These are phyloP conservation scores for Lyophyllum decastes DNA, from an alignment of 768 basidiomycete genomes.

Conservation along the genomic window DNA sequence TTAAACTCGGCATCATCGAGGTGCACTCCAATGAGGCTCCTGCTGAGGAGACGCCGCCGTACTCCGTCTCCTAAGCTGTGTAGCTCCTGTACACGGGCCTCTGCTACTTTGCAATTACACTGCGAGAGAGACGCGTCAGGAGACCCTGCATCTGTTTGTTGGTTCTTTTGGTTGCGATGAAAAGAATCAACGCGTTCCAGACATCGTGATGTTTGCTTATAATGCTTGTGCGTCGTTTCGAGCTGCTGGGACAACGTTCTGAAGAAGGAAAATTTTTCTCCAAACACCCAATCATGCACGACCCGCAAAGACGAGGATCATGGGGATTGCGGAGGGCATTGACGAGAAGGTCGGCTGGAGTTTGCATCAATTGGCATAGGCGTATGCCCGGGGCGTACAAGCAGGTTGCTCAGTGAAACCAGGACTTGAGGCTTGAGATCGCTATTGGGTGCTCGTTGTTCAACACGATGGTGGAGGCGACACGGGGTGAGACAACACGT, in stretches of 20 bases:
- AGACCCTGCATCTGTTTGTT: constrained; percentile 9
- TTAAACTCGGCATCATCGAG: not conserved
- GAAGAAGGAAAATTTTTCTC: not conserved
- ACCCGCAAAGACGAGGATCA: constrained; percentile 5
- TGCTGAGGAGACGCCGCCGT: not conserved
- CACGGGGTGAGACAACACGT: not conserved
- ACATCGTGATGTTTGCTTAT: constrained; percentile 5
- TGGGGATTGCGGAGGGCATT: constrained; percentile 6
- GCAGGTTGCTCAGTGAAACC: too few species aligned
- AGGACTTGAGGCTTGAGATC: too few species aligned
- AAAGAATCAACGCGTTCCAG: constrained; percentile 9
- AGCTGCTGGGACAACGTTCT: not conserved
- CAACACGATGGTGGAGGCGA: not conserved
- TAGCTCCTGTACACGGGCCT: not conserved
- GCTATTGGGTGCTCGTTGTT: not conserved
- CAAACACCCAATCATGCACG: not conserved
- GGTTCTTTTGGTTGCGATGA: constrained; percentile 9
- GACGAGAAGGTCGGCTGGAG: constrained; percentile 4
- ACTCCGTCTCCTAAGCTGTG: not conserved
- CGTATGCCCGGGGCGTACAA: too few species aligned
- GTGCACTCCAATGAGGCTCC: not conserved
- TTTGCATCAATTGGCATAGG: not conserved
- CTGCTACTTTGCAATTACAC: not conserved
- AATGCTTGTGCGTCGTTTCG: not conserved
- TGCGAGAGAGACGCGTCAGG: not conserved